Conservation (phyloP, 116 monocot genomes). For the Dioscorea cayenensis region DNA sequence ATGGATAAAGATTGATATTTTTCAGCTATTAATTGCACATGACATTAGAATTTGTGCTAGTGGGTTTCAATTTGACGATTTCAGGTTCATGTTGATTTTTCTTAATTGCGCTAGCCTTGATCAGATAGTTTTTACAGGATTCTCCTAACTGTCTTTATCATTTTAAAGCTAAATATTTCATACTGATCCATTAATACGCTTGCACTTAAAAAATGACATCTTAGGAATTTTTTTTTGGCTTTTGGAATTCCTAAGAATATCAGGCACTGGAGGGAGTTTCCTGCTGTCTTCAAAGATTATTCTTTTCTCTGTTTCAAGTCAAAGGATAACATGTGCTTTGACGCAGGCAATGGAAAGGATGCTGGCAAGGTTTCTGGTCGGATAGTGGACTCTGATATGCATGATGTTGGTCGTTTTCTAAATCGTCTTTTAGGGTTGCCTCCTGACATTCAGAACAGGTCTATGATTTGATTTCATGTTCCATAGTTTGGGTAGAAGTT, state of each 20-base stretch:
- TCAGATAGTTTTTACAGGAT: neutral
- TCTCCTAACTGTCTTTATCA: neutral
- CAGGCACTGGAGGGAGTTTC: no score
- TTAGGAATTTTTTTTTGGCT: no score
- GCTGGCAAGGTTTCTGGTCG: slow-evolving; percentile 66
- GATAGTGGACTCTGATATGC: slow-evolving; percentile 93
- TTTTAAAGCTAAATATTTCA: neutral
- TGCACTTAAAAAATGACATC: no score
- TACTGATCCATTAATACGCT: no score
- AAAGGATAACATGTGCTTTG: neutral
- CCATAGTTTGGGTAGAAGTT: neutral
- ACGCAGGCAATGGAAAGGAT: slow-evolving; percentile 76
- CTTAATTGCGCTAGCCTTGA: neutral
- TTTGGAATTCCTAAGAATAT: no score
- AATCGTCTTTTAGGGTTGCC: slow-evolving; percentile 91
- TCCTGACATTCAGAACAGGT: slow-evolving; percentile 91
- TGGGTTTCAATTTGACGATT: neutral
- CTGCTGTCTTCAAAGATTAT: no score
- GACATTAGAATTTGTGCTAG: neutral
- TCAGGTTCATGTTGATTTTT: neutral
- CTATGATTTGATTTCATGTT: slow-evolving; percentile 8
- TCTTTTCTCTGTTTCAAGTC: neutral
- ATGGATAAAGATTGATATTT: neutral
- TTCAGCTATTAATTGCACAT: neutral
- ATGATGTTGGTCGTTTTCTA: slow-evolving; percentile 91